Conservation (phyloP, 192 early-diverging fungal species). For the Coemansia sp. region DNA sequence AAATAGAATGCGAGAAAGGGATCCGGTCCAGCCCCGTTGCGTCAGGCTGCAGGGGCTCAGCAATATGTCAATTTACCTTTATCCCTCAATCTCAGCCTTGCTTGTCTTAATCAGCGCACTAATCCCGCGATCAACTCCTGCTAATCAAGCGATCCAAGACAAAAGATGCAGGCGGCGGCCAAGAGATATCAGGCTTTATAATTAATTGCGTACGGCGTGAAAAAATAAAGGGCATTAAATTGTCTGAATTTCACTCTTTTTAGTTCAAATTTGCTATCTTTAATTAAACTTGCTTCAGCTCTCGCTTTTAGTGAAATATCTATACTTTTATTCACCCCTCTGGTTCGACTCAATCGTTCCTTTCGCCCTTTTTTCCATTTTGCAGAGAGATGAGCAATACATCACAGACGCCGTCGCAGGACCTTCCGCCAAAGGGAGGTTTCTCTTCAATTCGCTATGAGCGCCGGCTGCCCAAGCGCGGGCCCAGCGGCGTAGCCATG, state of each 20-base stretch:
- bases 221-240: background rate
- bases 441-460: conserved; percentile 86
- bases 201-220: no score
- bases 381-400: conserved; percentile 24
- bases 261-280: background rate
- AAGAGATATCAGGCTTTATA: no score
- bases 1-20: no score
- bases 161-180: no score
- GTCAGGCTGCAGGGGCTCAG: no score
- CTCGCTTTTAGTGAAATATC: no score
- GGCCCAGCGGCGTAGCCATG: conserved; percentile 84
- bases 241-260: background rate
- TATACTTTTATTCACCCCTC: no score
- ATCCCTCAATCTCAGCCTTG: background rate
- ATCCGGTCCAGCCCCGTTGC: no score
- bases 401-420: conserved; percentile 22
- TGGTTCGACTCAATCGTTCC: background rate
- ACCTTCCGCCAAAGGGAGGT: conserved; percentile 49
- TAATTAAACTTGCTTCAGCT: background rate
- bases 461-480: conserved; percentile 82
- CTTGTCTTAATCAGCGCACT: background rate
- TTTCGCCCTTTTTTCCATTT: background rate
- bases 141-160: no score
- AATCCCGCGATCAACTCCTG: background rate
- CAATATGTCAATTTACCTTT: no score